A percentile compares a stretch with the other conserved stretches of the same genome.
phyloP scores from a whole-genome alignment of 1,284 basidiomycete genomes.

The Leccinum solheimii region DNA sequence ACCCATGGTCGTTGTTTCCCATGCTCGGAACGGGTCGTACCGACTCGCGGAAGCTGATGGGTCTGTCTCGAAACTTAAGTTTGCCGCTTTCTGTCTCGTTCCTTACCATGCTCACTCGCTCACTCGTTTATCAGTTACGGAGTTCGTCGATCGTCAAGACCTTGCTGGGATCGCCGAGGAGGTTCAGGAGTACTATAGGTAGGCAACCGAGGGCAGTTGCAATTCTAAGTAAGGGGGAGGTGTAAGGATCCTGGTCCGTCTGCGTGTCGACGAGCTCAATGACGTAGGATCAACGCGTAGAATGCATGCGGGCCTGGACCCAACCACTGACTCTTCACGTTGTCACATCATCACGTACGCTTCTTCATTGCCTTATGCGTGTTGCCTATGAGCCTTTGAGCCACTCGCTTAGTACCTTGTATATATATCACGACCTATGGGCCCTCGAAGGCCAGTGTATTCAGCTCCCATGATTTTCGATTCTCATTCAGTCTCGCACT shows the following conservation, averaged over 20 bases:
- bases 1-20: slow-evolving; percentile 32
- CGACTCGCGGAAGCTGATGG: slow-evolving; percentile 33
- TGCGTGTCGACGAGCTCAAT: too few species aligned
- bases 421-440: too few species aligned
- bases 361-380: too few species aligned
- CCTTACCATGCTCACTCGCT: slow-evolving; percentile 14
- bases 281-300: too few species aligned
- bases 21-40: slow-evolving; percentile 33
- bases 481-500: too few species aligned
- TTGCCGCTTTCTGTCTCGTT: slow-evolving; percentile 19
- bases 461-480: too few species aligned
- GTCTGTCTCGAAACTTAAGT: slow-evolving; percentile 17
- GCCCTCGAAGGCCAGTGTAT: too few species aligned
- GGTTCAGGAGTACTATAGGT: background rate
- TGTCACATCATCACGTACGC: too few species aligned
- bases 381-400: too few species aligned
- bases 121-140: background rate
- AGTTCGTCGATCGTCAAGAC: background rate
- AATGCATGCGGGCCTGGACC: too few species aligned
- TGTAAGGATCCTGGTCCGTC: background rate
- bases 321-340: too few species aligned
- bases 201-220: background rate
- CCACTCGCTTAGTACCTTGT: too few species aligned
- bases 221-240: background rate
- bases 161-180: background rate